phyloP scores from a whole-genome alignment of 257 asterid species.

The Cruciata laevipes region DNA sequence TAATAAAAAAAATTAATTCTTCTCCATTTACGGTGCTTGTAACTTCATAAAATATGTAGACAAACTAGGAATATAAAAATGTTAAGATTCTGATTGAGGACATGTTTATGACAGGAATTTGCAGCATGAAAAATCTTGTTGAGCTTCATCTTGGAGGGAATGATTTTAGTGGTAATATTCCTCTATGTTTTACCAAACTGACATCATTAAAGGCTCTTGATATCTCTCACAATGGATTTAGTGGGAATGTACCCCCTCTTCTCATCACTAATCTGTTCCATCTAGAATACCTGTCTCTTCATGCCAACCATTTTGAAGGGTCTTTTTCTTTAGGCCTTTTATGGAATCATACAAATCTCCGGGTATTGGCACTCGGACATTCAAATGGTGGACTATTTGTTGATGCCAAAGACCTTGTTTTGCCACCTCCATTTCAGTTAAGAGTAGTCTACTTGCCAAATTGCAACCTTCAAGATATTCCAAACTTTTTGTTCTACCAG shows the following conservation, averaged over 20 bases:
- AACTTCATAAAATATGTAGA: too few species aligned
- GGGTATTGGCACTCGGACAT: background rate
- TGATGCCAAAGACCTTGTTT: background rate
- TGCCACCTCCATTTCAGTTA: slow-evolving; percentile 11
- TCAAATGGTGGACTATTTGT: background rate
- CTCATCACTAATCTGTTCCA: background rate
- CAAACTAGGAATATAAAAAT: too few species aligned
- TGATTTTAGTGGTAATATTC: slow-evolving; percentile 7
- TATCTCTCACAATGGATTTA: slow-evolving; percentile 3
- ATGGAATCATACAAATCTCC: slow-evolving; percentile 10
- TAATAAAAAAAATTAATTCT: too few species aligned
- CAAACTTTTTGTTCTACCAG: slow-evolving; percentile 10
- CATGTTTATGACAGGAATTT: slow-evolving; percentile 10
- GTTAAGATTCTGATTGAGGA: background rate
- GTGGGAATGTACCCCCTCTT: slow-evolving; percentile 11
- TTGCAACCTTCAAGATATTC: slow-evolving; percentile 11
- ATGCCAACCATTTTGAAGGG: slow-evolving; percentile 8
- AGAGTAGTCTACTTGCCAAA: slow-evolving; percentile 1
- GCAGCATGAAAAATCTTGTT: slow-evolving; percentile 8
- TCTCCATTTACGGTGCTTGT: too few species aligned
- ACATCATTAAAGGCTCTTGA: slow-evolving; percentile 7
- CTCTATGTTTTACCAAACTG: slow-evolving; percentile 14
- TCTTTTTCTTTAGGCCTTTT: background rate
- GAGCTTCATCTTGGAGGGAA: slow-evolving; percentile 6
- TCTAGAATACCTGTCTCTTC: slow-evolving; percentile 10